Conservation (phyloP, 441 rosid genomes). For the Aquilaria agallochum region DNA sequence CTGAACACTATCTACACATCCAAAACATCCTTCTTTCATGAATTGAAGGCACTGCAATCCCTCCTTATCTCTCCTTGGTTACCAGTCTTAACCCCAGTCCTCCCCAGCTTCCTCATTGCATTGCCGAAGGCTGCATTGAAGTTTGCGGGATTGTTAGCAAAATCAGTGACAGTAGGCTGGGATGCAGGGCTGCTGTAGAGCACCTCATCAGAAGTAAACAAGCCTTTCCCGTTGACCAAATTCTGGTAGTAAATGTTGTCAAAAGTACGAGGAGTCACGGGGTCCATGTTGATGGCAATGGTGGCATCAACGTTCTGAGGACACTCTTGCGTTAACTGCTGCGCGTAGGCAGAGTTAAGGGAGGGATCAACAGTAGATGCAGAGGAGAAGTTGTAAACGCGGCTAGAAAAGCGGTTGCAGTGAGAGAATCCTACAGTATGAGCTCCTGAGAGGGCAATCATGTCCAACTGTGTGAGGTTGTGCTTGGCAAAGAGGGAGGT, state of each 20-base stretch:
- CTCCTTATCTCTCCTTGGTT: conserved; percentile 53
- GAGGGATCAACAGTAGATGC: conserved; percentile 61
- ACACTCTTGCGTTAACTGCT: conserved; percentile 49
- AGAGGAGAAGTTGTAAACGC: conserved; percentile 58
- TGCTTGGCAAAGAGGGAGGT: conserved; percentile 40
- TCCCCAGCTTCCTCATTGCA: conserved; percentile 77
- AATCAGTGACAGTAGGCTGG: conserved; percentile 42
- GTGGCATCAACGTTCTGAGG: conserved; percentile 44
- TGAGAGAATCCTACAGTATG: conserved; percentile 90
- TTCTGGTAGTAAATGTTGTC: conserved; percentile 72
- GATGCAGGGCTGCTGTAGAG: conserved; percentile 52
- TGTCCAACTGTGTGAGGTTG: conserved; percentile 56
- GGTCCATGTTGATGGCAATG: conserved; percentile 52
- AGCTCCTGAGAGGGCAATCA: conserved; percentile 91
- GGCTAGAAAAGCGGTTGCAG: conserved; percentile 58
- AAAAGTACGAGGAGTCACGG: conserved; percentile 37
- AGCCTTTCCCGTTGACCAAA: conserved; percentile 63
- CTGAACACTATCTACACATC: too few relatives aligned
- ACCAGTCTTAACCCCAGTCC: conserved; percentile 58
- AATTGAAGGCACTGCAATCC: conserved; percentile 56
- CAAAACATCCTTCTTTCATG: conserved; percentile 1
- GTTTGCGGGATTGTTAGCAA: conserved; percentile 45
- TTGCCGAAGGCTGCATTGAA: conserved; percentile 55
- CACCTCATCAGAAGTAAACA: conserved; percentile 66
- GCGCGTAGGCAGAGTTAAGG: conserved; percentile 44